These are phyloP conservation scores for Verticillium nonalfalfae DNA, from an alignment of 2,329 filamentous ascomycete genomes.

Conservation along the genomic window DNA sequence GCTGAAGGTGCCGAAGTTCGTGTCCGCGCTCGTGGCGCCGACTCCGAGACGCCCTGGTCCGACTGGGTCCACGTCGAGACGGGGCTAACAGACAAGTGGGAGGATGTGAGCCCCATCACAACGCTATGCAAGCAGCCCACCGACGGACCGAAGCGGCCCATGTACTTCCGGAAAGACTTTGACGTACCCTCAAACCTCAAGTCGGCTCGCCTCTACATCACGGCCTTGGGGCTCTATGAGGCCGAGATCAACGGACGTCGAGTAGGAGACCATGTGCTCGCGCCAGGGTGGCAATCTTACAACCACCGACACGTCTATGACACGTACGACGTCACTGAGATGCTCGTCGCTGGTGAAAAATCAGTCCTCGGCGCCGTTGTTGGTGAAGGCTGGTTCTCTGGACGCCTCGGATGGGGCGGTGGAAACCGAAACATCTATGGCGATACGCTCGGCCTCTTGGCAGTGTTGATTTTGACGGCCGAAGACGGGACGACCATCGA, in stretches of 20 bases:
- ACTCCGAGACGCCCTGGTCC: slow-evolving; percentile 20
- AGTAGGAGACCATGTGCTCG: slow-evolving; percentile 33
- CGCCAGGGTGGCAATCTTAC: slow-evolving; percentile 49
- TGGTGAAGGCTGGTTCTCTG: slow-evolving; percentile 43
- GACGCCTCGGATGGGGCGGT: slow-evolving; percentile 24
- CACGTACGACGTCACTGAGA: slow-evolving; percentile 41
- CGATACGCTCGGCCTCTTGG: slow-evolving; percentile 28
- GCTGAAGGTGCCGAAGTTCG: slow-evolving; percentile 24
- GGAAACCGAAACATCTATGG: slow-evolving; percentile 28
- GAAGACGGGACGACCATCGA: slow-evolving; percentile 19
- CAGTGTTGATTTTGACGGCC: slow-evolving; percentile 27
- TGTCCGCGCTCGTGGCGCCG: slow-evolving; percentile 23
- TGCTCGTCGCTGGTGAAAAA: slow-evolving; percentile 27
- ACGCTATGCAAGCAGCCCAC: slow-evolving; percentile 14
- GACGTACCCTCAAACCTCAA: slow-evolving; percentile 12
- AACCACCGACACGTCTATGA: slow-evolving; percentile 44
- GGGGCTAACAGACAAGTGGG: slow-evolving; percentile 25
- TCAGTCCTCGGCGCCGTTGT: slow-evolving; percentile 30
- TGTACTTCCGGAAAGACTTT: slow-evolving; percentile 27
- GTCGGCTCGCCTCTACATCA: slow-evolving; percentile 40
- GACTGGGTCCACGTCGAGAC: slow-evolving; percentile 26
- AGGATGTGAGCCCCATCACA: slow-evolving; percentile 18
- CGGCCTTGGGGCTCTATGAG: slow-evolving; percentile 37
- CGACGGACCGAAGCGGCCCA: slow-evolving; percentile 18
- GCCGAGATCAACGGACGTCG: slow-evolving; percentile 38